phyloP scores from a whole-genome alignment of 768 basidiomycete genomes.

The Calocera cornea region DNA sequence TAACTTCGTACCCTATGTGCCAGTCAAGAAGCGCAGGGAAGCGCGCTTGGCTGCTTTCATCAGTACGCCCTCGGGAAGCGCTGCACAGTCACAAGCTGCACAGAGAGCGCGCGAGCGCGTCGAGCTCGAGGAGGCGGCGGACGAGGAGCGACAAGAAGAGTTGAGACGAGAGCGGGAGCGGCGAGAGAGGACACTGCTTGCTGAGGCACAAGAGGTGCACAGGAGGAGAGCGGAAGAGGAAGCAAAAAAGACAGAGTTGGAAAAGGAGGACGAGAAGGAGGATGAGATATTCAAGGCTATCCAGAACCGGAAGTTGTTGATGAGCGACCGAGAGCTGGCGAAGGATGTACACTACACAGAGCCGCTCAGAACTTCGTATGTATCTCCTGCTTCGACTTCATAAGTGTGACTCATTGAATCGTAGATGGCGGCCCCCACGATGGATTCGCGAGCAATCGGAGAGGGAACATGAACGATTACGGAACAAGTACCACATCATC shows the following conservation, averaged over 20 bases:
- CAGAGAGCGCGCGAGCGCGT: constrained; percentile 40
- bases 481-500: constrained; percentile 87
- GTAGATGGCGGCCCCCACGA: constrained; percentile 76
- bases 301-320: constrained; percentile 77
- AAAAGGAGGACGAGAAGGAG: constrained; percentile 78
- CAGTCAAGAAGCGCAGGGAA: constrained; percentile 72
- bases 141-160: constrained; percentile 71
- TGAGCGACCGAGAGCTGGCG: constrained; percentile 84
- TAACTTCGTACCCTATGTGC: constrained; percentile 71
- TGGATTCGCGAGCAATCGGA: constrained; percentile 60
- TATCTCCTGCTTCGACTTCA: constrained; percentile 7
- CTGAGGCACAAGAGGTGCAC: constrained; percentile 95
- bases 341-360: constrained; percentile 87
- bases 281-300: constrained; percentile 86
- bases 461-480: constrained; percentile 56
- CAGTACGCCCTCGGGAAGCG: constrained; percentile 36
- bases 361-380: constrained; percentile 65
- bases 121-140: constrained; percentile 39
- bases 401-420: not conserved
- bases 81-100: constrained; percentile 35
- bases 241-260: constrained; percentile 72
- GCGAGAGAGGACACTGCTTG: constrained; percentile 72
- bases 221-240: constrained; percentile 71
- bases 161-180: constrained; percentile 55
- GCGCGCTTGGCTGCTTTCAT: constrained; percentile 63